phyloP scores from a whole-genome alignment of 1,284 basidiomycete species.

The Coniophora puteana region DNA sequence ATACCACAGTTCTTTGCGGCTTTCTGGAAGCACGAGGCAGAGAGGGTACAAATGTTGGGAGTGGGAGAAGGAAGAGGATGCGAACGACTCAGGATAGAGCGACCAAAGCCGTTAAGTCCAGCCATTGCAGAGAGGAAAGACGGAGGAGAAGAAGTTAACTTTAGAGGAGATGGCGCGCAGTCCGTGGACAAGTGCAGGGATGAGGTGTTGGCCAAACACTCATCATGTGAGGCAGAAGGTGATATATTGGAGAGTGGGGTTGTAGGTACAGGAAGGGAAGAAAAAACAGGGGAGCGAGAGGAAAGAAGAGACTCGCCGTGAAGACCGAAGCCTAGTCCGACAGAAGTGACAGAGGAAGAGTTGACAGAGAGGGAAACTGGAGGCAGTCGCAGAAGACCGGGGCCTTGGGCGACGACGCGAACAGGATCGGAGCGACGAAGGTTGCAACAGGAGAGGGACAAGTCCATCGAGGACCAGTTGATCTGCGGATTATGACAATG shows the following conservation, averaged over 20 bases:
- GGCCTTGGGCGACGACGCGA: constrained; percentile 9
- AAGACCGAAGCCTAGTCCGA: constrained; percentile 15
- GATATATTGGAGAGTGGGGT: no score
- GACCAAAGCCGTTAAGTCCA: not conserved
- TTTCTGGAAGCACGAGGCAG: not conserved
- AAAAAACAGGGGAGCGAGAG: constrained; percentile 1
- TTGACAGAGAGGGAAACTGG: not conserved
- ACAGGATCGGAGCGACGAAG: constrained; percentile 6
- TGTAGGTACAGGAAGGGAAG: not conserved
- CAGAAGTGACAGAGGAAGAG: constrained; percentile 3
- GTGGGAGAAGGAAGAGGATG: not conserved
- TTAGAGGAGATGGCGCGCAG: not conserved
- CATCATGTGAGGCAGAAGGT: not conserved
- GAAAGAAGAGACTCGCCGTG: not conserved
- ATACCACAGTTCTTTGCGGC: not conserved
- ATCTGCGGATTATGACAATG: constrained; percentile 22
- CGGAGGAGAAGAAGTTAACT: not conserved
- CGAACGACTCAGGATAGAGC: not conserved
- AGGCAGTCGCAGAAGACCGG: constrained; percentile 6
- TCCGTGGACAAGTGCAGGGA: not conserved
- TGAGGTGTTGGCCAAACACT: not conserved
- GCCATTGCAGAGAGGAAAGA: not conserved
- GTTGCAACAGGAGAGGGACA: constrained; percentile 8
- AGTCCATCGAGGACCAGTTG: constrained; percentile 20
- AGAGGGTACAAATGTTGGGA: not conserved